These are phyloP conservation scores for Rhodotorula taiwanensis DNA, from an alignment of 768 basidiomycete genomes.

Conservation along the genomic window DNA sequence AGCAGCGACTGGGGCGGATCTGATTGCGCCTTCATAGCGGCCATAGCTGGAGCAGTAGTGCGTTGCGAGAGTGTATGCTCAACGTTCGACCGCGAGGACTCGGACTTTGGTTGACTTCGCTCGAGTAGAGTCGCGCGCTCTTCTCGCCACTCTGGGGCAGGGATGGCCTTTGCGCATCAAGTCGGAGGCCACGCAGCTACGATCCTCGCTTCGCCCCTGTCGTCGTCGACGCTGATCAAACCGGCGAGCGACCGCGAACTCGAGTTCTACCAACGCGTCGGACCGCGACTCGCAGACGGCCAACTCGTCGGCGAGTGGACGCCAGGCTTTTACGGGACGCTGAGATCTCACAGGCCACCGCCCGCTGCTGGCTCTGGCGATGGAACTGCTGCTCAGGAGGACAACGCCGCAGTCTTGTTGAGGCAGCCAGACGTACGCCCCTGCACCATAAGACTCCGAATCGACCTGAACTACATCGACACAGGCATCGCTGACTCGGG, in stretches of 20 bases:
- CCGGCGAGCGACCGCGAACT: conserved; percentile 60
- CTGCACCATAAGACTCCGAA: no score
- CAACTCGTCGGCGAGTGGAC: conserved; percentile 51
- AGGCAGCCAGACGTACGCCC: background rate
- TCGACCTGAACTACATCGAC: no score
- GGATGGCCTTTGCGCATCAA: conserved; percentile 46
- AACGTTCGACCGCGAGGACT: no score
- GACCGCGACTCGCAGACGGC: conserved; percentile 38
- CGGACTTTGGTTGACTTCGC: no score
- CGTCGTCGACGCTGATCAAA: conserved; percentile 68
- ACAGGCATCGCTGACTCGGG: no score
- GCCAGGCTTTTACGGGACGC: conserved; percentile 71
- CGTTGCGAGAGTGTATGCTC: no score
- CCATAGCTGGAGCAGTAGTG: no score
- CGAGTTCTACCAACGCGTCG: conserved; percentile 61
- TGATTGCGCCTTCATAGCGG: background rate
- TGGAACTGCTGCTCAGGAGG: no score
- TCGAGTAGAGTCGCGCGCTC: no score
- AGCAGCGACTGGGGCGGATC: background rate
- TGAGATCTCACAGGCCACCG: conserved; percentile 46
- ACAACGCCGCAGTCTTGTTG: background rate
- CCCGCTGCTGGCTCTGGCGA: no score
- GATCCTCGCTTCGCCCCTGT: conserved; percentile 64
- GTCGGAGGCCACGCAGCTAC: conserved; percentile 71
- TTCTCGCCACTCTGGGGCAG: background rate